These are phyloP conservation scores for Fusarium anguioides DNA, from an alignment of 2,329 filamentous ascomycete genomes.

Conservation along the genomic window DNA sequence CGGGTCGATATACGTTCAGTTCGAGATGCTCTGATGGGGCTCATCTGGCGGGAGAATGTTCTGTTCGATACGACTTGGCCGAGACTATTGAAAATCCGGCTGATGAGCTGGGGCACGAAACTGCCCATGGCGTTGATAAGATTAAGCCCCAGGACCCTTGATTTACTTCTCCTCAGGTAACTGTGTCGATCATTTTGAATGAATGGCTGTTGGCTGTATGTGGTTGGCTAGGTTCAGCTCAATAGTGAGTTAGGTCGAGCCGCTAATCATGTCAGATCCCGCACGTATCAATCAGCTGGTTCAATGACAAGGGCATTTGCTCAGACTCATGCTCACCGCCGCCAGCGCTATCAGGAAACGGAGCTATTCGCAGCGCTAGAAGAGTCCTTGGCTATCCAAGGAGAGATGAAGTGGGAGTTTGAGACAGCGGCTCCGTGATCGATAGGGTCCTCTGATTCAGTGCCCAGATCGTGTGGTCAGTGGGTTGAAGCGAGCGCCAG, in stretches of 20 bases:
- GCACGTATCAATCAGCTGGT: conserved; percentile 8
- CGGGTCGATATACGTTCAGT: neutral
- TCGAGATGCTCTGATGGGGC: neutral
- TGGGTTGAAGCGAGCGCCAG: conserved; percentile 11
- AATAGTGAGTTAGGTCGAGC: conserved; percentile 11
- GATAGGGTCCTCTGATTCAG: conserved; percentile 28
- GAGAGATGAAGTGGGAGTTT: conserved; percentile 11
- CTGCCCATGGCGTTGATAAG: conserved; percentile 30
- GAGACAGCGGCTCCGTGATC: conserved; percentile 30
- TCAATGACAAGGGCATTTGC: conserved; percentile 1
- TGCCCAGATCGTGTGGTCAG: conserved; percentile 5
- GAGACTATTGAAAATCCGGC: conserved; percentile 19
- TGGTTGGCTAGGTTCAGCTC: conserved; percentile 25
- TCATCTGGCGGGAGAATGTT: neutral
- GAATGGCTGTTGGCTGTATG: conserved; percentile 18
- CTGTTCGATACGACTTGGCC: conserved; percentile 9
- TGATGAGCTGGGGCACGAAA: conserved; percentile 18
- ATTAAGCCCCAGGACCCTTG: conserved; percentile 37
- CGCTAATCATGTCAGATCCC: conserved; percentile 23
- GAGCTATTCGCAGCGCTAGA: conserved; percentile 22
- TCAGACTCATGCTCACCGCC: conserved; percentile 19
- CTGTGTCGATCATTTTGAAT: conserved; percentile 36
- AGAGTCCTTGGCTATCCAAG: neutral
- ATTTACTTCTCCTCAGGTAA: conserved; percentile 21
- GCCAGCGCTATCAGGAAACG: conserved; percentile 4